Base-by-base conservation (phyloP, 1,139 yeast species). In the Blastobotrys apis region DNA sequence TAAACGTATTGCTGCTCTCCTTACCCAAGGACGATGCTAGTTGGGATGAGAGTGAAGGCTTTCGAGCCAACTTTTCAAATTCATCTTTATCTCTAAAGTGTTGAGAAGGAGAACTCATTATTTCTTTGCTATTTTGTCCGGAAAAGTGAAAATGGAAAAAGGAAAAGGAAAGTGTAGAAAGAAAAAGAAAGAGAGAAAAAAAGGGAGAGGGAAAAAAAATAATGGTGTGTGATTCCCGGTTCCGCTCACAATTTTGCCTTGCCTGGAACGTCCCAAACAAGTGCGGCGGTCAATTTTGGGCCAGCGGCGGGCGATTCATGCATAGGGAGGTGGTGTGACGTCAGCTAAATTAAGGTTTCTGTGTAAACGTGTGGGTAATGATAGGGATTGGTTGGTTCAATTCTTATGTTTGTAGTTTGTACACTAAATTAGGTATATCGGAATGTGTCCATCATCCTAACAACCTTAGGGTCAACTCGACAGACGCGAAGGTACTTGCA, bases 401-500 rank as follows among this genome's bases (percentile, higher is more conserved):
- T n/a, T n/a, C n/a, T n/a, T n/a, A n/a, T n/a, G n/a, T n/a, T n/a
- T n/a, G n/a, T n/a, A n/a, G n/a, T n/a, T n/a, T n/a, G n/a, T n/a
- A n/a, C n/a, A n/a, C n/a, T n/a, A n/a, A n/a, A n/a, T n/a, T n/a
- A n/a, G n/a, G n/a, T n/a, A n/a, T n/a, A n/a, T n/a, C n/a, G n/a
- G n/a, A n/a, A n/a, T n/a, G n/a, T n/a, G n/a, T n/a, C n/a, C n/a
- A 15, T 39, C 71, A 66, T 2, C 67, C 71, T 26, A 81, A 65
- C 23, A 80, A 49, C 37, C 90, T 63, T 51, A 82, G 65, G 0
- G 86, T 81, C 51, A 79, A 66, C 58, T 82, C 90, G 1, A 81
- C 90, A 35, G 82, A 76, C n/a, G 86, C 85, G 69, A 82, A 82
- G 0, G 90, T 82, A 8, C 84, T 84, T 0, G 88, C 86, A 49